phyloP scores from a whole-genome alignment of 176 grass and related monocot genomes.

The Typha latifolia region DNA sequence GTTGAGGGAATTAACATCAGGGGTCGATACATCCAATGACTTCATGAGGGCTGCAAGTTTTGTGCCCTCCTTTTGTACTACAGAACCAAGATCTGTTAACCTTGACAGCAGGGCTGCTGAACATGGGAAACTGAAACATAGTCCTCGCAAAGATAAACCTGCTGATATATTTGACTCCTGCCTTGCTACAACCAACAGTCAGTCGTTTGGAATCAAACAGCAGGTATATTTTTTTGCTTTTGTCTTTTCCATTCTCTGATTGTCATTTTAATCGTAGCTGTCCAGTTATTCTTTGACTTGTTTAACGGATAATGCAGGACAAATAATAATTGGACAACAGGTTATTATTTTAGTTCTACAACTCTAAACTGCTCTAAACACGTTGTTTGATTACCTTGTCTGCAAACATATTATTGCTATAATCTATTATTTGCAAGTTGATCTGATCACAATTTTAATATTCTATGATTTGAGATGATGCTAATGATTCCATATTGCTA shows the following conservation, averaged over 20 bases:
- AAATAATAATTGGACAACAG: no score
- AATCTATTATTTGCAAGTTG: no score
- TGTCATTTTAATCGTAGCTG: no score
- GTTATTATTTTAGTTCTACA: no score
- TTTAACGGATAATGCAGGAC: no score
- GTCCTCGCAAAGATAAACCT: slow-evolving; percentile 27
- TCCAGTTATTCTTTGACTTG: no score
- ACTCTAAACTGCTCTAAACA: no score
- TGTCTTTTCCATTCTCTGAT: neutral
- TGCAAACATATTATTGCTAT: no score
- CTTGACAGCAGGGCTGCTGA: slow-evolving; percentile 9
- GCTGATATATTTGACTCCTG: slow-evolving; percentile 23
- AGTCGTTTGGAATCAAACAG: slow-evolving; percentile 22
- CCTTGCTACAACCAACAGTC: slow-evolving; percentile 33
- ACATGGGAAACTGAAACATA: slow-evolving; percentile 24
- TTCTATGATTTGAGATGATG: no score
- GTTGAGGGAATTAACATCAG: slow-evolving; percentile 55
- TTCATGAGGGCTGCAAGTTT: slow-evolving; percentile 42
- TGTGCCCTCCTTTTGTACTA: slow-evolving; percentile 14
- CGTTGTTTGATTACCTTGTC: no score
- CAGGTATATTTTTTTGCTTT: slow-evolving; percentile 34
- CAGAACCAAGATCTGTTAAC: slow-evolving; percentile 15
- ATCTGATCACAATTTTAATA: no score
- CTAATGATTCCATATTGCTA: no score
- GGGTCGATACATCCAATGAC: slow-evolving; percentile 40